phyloP scores from a whole-genome alignment of 352 stramenopile species.

The Pythium brassicae region DNA sequence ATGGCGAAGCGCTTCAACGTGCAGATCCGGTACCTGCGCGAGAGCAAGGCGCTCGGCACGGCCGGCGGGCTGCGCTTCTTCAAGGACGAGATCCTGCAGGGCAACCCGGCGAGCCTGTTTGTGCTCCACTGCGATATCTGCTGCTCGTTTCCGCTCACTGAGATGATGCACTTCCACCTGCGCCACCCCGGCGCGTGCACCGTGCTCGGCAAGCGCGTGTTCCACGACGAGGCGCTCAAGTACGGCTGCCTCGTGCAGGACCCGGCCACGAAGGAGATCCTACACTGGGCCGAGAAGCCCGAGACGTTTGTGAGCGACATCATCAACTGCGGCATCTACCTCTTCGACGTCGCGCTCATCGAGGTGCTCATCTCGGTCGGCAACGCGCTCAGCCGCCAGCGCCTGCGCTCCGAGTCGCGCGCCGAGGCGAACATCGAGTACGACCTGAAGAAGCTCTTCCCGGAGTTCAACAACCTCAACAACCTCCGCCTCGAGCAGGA shows the following conservation, averaged over 20 bases:
- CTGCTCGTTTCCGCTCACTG: constrained; percentile 82
- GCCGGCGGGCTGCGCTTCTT: constrained; percentile 83
- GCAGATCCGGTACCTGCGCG: constrained; percentile 78
- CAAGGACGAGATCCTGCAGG: constrained; percentile 77
- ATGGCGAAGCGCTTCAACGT: constrained; percentile 81
- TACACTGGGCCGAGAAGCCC: constrained; percentile 88
- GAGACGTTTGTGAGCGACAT: constrained; percentile 89
- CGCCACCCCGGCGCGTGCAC: constrained; percentile 68
- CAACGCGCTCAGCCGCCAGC: constrained; percentile 74
- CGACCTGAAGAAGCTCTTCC: constrained; percentile 84
- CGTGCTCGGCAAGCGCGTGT: constrained; percentile 84
- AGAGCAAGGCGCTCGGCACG: constrained; percentile 79
- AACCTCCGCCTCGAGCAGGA: constrained; percentile 84
- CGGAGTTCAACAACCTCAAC: constrained; percentile 83
- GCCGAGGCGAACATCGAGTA: constrained; percentile 68
- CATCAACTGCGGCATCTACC: constrained; percentile 89
- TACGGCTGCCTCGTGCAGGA: constrained; percentile 86
- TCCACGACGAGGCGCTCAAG: constrained; percentile 86
- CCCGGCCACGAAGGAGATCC: constrained; percentile 69
- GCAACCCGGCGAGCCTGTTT: constrained; percentile 66
- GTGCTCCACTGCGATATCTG: constrained; percentile 87
- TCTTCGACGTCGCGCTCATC: constrained; percentile 81
- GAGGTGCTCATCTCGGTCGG: constrained; percentile 74
- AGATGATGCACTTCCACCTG: constrained; percentile 88
- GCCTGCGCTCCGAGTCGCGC: constrained; percentile 70